Conservation (phyloP, 257 asterid genomes). For the Fraxinus pennsylvanica region DNA sequence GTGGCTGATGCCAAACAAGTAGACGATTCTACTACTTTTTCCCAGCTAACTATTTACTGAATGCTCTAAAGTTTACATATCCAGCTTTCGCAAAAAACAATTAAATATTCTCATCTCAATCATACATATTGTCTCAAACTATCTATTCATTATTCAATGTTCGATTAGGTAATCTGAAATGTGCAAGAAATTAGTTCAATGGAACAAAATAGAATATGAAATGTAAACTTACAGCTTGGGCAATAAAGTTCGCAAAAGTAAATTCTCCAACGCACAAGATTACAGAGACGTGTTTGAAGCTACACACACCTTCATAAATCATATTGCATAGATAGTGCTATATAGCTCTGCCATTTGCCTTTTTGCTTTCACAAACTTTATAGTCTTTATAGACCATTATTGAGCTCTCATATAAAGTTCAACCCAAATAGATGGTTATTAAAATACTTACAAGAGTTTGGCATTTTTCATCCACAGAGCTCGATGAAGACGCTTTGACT, state of each 20-base stretch:
- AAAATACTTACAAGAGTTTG: conserved; percentile 78
- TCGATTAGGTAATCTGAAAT: neutral
- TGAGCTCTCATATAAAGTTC: neutral
- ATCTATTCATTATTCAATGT: neutral
- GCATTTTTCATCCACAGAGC: conserved; percentile 99
- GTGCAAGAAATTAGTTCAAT: neutral
- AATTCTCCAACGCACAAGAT: neutral
- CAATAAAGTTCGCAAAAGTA: neutral
- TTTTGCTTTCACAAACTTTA: conserved; percentile 1
- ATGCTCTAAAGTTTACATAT: neutral
- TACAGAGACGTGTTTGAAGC: neutral
- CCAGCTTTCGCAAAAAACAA: neutral
- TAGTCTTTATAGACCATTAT: neutral
- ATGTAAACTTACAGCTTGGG: neutral
- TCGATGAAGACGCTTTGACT: conserved; percentile 88
- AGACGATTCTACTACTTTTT: neutral
- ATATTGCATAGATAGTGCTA: neutral
- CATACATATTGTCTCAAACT: neutral
- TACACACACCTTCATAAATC: neutral
- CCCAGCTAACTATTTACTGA: neutral
- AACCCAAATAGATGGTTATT: conserved; percentile 7
- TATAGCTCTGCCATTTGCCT: neutral
- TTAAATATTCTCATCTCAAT: neutral
- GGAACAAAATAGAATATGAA: neutral
- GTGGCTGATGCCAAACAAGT: neutral